Evolutionary conservation across 768 basidiomycete species (phyloP).

Genomic region (Gymnopilus junonius): DNA sequence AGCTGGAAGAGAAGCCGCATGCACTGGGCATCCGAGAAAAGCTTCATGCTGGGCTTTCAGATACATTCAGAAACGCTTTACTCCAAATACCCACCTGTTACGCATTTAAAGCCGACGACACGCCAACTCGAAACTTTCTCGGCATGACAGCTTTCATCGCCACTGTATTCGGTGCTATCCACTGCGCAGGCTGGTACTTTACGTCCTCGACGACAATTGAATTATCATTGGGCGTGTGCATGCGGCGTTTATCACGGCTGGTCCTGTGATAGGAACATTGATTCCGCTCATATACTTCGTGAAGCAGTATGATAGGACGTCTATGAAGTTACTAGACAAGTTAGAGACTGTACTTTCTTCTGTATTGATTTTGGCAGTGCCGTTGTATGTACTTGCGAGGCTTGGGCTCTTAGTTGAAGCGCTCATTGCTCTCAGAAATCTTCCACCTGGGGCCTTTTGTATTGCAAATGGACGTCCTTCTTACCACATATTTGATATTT

Average conservation of each 20-base stretch:
- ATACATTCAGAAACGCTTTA: background rate
- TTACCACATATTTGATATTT: background rate
- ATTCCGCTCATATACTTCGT: background rate
- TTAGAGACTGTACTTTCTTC: background rate
- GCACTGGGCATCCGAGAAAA: background rate
- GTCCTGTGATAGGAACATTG: background rate
- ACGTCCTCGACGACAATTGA: slow-evolving; percentile 17
- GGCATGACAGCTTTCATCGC: slow-evolving; percentile 1
- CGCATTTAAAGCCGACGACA: background rate
- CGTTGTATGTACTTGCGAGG: background rate
- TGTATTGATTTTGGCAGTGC: background rate
- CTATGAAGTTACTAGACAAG: background rate
- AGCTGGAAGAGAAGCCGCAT: background rate
- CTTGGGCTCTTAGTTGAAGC: background rate
- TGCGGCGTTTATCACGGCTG: background rate
- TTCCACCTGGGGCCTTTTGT: background rate
- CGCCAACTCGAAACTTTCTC: background rate
- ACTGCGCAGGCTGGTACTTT: slow-evolving; percentile 29
- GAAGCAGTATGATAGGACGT: background rate
- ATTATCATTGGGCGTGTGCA: background rate
- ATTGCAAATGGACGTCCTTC: background rate
- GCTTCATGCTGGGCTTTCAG: background rate
- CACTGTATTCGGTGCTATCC: slow-evolving; percentile 29
- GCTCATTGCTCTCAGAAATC: background rate
- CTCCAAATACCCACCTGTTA: background rate